Conservation (phyloP, 2,329 filamentous ascomycete species). For the Thielaviopsis punctulata region DNA sequence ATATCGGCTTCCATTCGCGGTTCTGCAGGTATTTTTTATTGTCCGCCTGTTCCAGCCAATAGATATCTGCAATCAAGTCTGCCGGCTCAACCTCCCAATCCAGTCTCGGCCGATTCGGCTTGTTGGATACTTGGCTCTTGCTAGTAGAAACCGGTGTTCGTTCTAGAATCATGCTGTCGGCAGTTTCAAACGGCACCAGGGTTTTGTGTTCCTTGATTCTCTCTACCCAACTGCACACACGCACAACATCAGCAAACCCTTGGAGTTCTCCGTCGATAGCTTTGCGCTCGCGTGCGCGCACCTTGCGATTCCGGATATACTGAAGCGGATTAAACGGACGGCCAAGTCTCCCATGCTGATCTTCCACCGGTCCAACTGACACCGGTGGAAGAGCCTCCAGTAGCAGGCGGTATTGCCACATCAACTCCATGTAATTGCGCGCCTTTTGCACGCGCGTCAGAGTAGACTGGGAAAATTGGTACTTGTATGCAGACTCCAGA, state of each 20-base stretch:
- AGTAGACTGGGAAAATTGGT: conserved; percentile 63
- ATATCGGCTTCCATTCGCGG: conserved; percentile 57
- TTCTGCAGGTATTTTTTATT: conserved; percentile 75
- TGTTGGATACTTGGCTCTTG: conserved; percentile 29
- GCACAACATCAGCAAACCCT: conserved; percentile 58
- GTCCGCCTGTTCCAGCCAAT: conserved; percentile 71
- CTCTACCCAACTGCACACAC: conserved; percentile 63
- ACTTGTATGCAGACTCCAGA: conserved; percentile 27
- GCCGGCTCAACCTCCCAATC: conserved; percentile 75
- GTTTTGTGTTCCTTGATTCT: conserved; percentile 29
- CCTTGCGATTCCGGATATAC: conserved; percentile 77
- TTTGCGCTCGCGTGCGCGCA: conserved; percentile 61
- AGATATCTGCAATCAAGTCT: conserved; percentile 75
- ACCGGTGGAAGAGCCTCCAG: conserved; percentile 66
- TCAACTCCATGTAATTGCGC: conserved; percentile 69
- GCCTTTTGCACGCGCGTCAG: conserved; percentile 70
- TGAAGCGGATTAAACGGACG: conserved; percentile 82
- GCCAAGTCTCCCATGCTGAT: conserved; percentile 30
- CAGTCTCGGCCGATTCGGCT: conserved; percentile 54
- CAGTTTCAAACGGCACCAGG: conserved; percentile 29
- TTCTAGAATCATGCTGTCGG: conserved; percentile 25
- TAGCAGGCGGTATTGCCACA: conserved; percentile 65
- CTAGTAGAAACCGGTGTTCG: conserved; percentile 28
- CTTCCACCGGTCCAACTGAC: conserved; percentile 16
- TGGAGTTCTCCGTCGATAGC: conserved; percentile 56